Percentiles rank a stretch among this genome's conserved stretches.
These are phyloP conservation scores for Punica granatum DNA, from an alignment of 345 rosid genomes.

Conservation along the genomic window DNA sequence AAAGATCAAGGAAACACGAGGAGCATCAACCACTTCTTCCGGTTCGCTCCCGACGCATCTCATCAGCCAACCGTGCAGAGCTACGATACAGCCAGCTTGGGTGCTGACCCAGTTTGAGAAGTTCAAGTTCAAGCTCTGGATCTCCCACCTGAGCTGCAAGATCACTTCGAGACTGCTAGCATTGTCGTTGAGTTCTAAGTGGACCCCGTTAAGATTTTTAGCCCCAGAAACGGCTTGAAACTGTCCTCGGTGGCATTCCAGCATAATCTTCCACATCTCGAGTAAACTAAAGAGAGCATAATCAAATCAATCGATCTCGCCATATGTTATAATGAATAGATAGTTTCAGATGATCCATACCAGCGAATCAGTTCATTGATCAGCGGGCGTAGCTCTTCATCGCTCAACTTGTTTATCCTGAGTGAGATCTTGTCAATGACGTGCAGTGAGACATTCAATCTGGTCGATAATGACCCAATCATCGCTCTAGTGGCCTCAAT, in stretches of 20 bases:
- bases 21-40: slow-evolving; percentile 10
- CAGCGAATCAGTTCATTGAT: slow-evolving; percentile 34
- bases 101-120: slow-evolving; percentile 11
- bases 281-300: slow-evolving; percentile 5
- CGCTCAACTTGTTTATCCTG: slow-evolving; percentile 38
- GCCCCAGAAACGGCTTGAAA: slow-evolving; percentile 29
- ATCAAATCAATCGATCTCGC: background rate
- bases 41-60: slow-evolving; percentile 18
- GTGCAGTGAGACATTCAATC: slow-evolving; percentile 46
- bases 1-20: slow-evolving; percentile 29
- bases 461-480: slow-evolving; percentile 33
- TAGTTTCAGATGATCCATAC: slow-evolving; percentile 12
- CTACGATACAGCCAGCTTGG: slow-evolving; percentile 5
- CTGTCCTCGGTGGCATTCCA: slow-evolving; percentile 50
- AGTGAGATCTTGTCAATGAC: slow-evolving; percentile 48
- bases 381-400: slow-evolving; percentile 52
- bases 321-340: background rate
- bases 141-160: slow-evolving; percentile 9
- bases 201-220: slow-evolving; percentile 28
- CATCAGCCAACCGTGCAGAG: slow-evolving; percentile 19
- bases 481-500: slow-evolving; percentile 26
- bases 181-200: slow-evolving; percentile 22
- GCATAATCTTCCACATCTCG: slow-evolving; percentile 63
- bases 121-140: slow-evolving; percentile 7
- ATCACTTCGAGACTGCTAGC: slow-evolving; percentile 31